Base-by-base conservation (phyloP, 2,329 filamentous ascomycete species). In the Davidsoniella eucalypti region DNA sequence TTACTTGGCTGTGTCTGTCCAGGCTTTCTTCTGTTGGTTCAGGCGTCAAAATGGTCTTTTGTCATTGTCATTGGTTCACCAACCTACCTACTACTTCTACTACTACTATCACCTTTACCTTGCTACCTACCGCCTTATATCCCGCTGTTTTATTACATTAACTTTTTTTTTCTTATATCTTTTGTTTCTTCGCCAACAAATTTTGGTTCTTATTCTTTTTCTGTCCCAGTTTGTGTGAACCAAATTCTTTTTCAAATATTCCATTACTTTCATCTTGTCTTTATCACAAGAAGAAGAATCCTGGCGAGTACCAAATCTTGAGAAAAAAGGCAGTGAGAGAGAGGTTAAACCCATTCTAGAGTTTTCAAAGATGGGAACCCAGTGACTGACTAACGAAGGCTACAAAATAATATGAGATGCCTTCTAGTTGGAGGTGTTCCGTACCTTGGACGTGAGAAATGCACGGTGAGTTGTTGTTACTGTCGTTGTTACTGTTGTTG, bases 101-200 rank as follows among this genome's bases (percentile, higher is more conserved):
- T 23, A 23, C 21, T 23, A 23, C 21, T 23, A 23, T 5, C 21
- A 23, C 9, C 21, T 40, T 17, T 41, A 46, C 9, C 39, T 42
- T 29, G 25, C 26, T 49, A 36, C 16, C 47, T 50, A 42, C 42
- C 41, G 25, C 50, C 51, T 52, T 49, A 50, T 52, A 52, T 52
- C 43, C 47, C 47, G 43, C 36, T 50, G 51, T 47, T 50, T 52
- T 47, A 52, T 52, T 38, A 46, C 51, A 49, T 47, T 44, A 51
- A 6, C 42, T 46, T 40, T 45, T 51, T 33, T 33, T 33, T 12
- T 33, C 29, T 33, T 4, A 9, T 33, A 9, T 33, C 12, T 33
- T 36, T 52, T 46, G 42, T 52, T 52, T 45, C 41, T 52, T 38
- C 37, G 12, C 33, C 29, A 25, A 44, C 44, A 47, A 45, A 26